Base-by-base conservation (phyloP, 176 grass and related monocot species). In the Panicum miliaceum region DNA sequence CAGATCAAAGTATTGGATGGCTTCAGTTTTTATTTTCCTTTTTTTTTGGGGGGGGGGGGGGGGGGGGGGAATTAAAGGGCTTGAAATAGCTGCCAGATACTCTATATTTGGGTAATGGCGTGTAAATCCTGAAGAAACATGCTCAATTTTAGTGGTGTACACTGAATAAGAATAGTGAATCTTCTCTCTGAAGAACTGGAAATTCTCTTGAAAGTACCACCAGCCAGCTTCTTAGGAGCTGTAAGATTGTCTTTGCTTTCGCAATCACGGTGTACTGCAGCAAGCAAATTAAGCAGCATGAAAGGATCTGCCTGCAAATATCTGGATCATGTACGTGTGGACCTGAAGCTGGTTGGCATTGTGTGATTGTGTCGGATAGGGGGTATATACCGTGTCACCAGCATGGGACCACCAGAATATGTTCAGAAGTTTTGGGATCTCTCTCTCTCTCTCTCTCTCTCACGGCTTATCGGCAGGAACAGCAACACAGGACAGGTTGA, bases 191-290 rank as follows among this genome's bases (percentile, higher is more conserved):
- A 42, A 9, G 6, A 7, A 10, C 7, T 71, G 76, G 22, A 58
- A 78, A 87, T 87, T 75, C 46, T 81, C 25, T 13, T 20, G 60
- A 36, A 9, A 71, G 48, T 58, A 57, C 3, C 14, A 9, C 48
- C 60, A 76, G 48, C 14, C 18, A 75, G 2, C 68, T 73, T 69
- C 27, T 43, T 54, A 59, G 5, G 22, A 34, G 5, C 11, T 42
- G 18, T 12, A 35, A 40, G 10, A 38, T 7, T 53, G 29, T 52
- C 34, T 2, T 71, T 3, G 37, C 40, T 60, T 68, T 82, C 48
- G 7, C 40, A 66, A 5, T 59, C 78, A 8, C 3, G 65, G 50
- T 6, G 61, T 32, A 27, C 48, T 51, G 15, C 48, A 18, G 13
- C 48, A 20, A 59, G 4, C 61, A 43, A 61, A 36, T 54, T 54